Percentiles rank a stretch among this genome's conserved stretches.
phyloP scores from a whole-genome alignment of 2,329 filamentous ascomycete genomes.

The Aspergillus bombycis region DNA sequence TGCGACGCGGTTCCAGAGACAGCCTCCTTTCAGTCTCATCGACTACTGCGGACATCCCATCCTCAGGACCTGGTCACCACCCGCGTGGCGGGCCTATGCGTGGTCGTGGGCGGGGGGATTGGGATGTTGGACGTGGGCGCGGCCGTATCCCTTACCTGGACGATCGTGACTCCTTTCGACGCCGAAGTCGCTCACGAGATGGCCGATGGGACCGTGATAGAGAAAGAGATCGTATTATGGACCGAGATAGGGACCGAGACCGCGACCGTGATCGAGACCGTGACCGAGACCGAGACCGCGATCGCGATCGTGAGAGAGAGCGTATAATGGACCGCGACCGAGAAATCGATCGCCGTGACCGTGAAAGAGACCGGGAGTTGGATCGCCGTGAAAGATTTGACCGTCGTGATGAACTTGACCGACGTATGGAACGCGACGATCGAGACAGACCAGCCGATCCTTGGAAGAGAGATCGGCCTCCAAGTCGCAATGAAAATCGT shows the following conservation, averaged over 20 bases:
- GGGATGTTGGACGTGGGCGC: conserved; percentile 47
- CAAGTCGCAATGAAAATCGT: conserved; percentile 35
- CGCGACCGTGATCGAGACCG: conserved; percentile 39
- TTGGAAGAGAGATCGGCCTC: conserved; percentile 46
- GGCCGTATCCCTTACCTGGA: conserved; percentile 44
- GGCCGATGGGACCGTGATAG: conserved; percentile 46
- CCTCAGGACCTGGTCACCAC: conserved; percentile 36
- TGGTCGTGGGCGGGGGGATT: conserved; percentile 47
- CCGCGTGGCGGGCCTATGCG: conserved; percentile 43
- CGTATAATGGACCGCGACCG: conserved; percentile 39
- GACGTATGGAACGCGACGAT: conserved; percentile 23
- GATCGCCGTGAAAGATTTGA: conserved; percentile 17
- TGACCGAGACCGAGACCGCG: conserved; percentile 33
- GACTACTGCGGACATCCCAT: conserved; percentile 39
- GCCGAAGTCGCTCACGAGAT: conserved; percentile 50
- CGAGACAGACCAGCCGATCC: conserved; percentile 34
- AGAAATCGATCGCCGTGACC: conserved; percentile 28
- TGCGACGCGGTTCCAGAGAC: conserved; percentile 49
- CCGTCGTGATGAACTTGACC: conserved; percentile 14
- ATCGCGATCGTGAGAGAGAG: conserved; percentile 42
- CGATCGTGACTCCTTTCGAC: conserved; percentile 47
- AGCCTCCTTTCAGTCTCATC: conserved; percentile 43
- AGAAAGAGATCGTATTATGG: conserved; percentile 37
- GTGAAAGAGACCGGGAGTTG: conserved; percentile 25
- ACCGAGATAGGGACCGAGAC: conserved; percentile 35